Conservation (phyloP, 208 protist genomes). For the Trypanosoma mega region DNA sequence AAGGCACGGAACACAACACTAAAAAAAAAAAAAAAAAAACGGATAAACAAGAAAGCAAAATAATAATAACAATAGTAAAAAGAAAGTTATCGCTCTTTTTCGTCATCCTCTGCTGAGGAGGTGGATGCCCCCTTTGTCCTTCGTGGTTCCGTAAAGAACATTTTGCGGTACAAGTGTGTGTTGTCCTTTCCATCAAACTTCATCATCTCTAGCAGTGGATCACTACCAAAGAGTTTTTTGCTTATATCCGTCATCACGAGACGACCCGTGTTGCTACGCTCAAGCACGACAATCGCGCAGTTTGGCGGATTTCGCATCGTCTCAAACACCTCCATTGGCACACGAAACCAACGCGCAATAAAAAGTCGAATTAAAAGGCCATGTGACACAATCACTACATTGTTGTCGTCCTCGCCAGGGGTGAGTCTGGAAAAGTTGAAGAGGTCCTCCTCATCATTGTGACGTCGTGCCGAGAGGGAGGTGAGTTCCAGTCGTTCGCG, state of each 20-base stretch:
- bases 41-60: constrained; percentile 2
- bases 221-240: constrained; percentile 82
- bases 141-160: constrained; percentile 44
- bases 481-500: constrained; percentile 69
- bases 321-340: constrained; percentile 85
- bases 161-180: constrained; percentile 56
- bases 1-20: not conserved
- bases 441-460: constrained; percentile 17
- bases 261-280: constrained; percentile 57
- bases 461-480: constrained; percentile 20
- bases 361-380: constrained; percentile 87
- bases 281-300: constrained; percentile 80
- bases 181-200: constrained; percentile 72
- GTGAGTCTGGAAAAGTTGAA: not conserved
- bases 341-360: constrained; percentile 78
- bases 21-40: constrained; percentile 3
- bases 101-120: not conserved
- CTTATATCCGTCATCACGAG: constrained; percentile 83
- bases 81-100: not conserved
- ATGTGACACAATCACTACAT: constrained; percentile 86
- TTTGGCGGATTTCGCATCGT: constrained; percentile 90
- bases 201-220: constrained; percentile 83
- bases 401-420: constrained; percentile 52
- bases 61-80: constrained; percentile 1
- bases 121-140: too few relatives aligned